A percentile compares a stretch with the other conserved stretches of the same genome.
Evolutionary conservation across 2,329 filamentous ascomycete species (phyloP).

Genomic region (Pseudopithomyces chartarum): DNA sequence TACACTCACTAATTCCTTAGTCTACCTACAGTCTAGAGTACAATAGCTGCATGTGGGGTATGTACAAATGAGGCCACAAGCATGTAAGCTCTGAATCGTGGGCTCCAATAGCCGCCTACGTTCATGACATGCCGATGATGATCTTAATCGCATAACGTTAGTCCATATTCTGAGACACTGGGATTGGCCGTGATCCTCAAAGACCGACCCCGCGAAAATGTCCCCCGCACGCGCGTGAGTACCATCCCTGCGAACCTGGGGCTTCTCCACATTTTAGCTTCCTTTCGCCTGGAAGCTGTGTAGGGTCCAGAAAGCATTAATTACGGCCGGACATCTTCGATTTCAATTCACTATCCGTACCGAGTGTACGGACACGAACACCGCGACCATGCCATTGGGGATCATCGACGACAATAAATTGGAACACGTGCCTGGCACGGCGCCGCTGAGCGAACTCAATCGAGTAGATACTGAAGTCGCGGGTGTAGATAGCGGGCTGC

Average conservation of each 20-base stretch:
- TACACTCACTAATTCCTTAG: neutral
- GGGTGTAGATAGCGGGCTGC: slow-evolving; percentile 19
- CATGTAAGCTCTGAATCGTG: neutral
- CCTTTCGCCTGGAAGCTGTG: neutral
- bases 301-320: neutral
- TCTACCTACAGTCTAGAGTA: neutral
- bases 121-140: slow-evolving; percentile 1
- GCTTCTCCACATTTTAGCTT: slow-evolving; percentile 3
- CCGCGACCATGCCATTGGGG: slow-evolving; percentile 26
- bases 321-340: neutral
- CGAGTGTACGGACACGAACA: neutral
- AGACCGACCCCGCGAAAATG: neutral
- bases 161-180: neutral
- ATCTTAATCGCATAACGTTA: neutral
- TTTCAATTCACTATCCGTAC: neutral
- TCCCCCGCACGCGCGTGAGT: neutral
- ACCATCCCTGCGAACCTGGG: neutral
- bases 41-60: neutral
- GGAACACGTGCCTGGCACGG: slow-evolving; percentile 30
- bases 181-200: neutral
- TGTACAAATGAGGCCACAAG: neutral
- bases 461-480: slow-evolving; percentile 20
- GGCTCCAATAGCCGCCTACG: neutral
- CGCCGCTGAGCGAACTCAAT: slow-evolving; percentile 26
- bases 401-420: slow-evolving; percentile 27